These are phyloP conservation scores for Thalassiosira mediterranea DNA, from an alignment of 352 stramenopile genomes.

Conservation along the genomic window DNA sequence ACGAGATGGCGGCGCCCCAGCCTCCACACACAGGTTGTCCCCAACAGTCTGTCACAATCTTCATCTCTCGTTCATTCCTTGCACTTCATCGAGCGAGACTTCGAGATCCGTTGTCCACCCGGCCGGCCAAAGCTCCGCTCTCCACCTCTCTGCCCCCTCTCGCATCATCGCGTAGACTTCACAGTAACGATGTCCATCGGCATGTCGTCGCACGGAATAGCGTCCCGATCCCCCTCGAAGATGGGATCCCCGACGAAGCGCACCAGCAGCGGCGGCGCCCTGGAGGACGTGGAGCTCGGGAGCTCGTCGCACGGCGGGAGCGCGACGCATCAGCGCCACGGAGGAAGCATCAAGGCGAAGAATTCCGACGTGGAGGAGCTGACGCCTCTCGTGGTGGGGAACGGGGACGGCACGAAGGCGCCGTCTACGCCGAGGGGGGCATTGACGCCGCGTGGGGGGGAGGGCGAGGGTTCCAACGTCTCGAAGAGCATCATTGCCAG, in stretches of 20 bases:
- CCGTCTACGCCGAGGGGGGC: background rate
- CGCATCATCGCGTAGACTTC: background rate
- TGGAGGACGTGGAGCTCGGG: slow-evolving; percentile 53
- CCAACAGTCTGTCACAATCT: background rate
- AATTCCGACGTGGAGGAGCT: slow-evolving; percentile 50
- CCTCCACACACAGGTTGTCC: too few species aligned
- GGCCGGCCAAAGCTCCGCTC: background rate
- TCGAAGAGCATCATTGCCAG: slow-evolving; percentile 56
- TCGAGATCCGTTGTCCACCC: background rate
- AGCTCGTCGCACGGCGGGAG: slow-evolving; percentile 6
- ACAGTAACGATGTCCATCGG: background rate
- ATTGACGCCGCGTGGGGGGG: slow-evolving; percentile 1
- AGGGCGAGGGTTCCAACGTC: background rate
- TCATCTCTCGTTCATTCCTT: background rate
- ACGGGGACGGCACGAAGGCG: slow-evolving; percentile 12
- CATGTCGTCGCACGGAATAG: background rate
- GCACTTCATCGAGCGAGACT: background rate
- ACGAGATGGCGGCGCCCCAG: too few species aligned
- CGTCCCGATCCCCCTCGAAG: background rate
- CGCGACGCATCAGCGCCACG: background rate
- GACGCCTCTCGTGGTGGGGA: slow-evolving; percentile 15
- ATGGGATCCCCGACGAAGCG: background rate
- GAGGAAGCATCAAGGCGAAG: slow-evolving; percentile 32
- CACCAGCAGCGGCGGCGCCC: background rate
- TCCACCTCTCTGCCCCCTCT: background rate